Conservation (phyloP, 148 eudicot species). For the Nepenthes mirabilis region DNA sequence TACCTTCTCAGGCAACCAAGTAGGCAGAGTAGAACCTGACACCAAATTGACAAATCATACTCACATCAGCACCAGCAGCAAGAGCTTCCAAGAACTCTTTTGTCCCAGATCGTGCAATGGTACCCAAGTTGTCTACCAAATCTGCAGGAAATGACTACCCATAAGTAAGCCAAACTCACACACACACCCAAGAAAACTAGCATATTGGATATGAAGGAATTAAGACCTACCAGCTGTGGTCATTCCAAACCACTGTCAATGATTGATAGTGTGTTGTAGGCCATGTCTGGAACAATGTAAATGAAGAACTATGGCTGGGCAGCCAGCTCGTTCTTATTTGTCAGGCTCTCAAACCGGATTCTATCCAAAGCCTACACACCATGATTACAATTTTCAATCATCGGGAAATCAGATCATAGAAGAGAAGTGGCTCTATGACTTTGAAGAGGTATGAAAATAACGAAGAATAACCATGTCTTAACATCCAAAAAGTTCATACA, state of each 20-base stretch:
- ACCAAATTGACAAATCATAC: constrained; percentile 79
- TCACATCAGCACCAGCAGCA: constrained; percentile 82
- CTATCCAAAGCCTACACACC: constrained; percentile 43
- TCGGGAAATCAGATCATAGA: neutral
- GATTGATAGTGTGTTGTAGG: constrained; percentile 46
- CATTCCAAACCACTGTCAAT: constrained; percentile 82
- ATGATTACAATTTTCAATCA: neutral
- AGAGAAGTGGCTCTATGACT: neutral
- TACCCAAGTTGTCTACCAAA: constrained; percentile 78
- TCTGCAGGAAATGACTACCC: constrained; percentile 13
- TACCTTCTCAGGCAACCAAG: constrained; percentile 70
- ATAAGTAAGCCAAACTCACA: neutral
- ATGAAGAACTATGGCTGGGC: constrained; percentile 61
- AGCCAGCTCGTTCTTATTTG: constrained; percentile 64
- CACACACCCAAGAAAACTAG: neutral
- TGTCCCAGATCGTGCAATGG: constrained; percentile 64
- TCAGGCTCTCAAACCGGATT: constrained; percentile 57
- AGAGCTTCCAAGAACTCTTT: constrained; percentile 87
- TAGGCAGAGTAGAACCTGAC: constrained; percentile 71
- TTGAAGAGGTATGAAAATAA: too few relatives aligned
- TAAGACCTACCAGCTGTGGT: constrained; percentile 54
- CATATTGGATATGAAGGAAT: neutral
- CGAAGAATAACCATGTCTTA: too few relatives aligned
- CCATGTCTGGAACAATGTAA: constrained; percentile 58
- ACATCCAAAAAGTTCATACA: too few relatives aligned